Evolutionary conservation across 225 moss, liverwort and hornwort species (phyloP).

Genomic region (Polytrichum formosum): DNA sequence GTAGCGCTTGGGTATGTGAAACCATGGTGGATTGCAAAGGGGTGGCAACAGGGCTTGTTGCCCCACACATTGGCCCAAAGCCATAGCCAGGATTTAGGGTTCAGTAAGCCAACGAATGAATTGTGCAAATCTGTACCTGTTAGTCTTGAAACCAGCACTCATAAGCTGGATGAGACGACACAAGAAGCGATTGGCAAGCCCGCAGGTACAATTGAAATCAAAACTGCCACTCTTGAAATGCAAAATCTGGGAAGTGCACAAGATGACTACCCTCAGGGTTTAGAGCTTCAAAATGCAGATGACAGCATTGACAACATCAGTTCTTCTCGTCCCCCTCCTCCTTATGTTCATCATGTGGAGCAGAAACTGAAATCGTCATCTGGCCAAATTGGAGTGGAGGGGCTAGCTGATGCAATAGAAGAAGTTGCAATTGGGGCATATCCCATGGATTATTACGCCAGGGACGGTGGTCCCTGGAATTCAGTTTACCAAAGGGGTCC

Average conservation of each 20-base stretch:
- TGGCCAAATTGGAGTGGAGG: not conserved
- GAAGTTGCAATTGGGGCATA: constrained; percentile 64
- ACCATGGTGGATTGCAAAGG: constrained; percentile 81
- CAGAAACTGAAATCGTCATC: not conserved
- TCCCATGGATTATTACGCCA: constrained; percentile 93
- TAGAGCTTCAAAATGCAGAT: constrained; percentile 1
- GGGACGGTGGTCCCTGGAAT: constrained; percentile 94
- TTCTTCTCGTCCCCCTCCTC: too few relatives aligned
- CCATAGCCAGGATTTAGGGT: constrained; percentile 1
- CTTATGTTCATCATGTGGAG: not conserved
- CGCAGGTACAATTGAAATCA: not conserved
- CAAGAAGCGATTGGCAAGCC: not conserved
- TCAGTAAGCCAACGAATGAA: not conserved
- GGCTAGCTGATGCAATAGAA: constrained; percentile 15
- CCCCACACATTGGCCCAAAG: constrained; percentile 21
- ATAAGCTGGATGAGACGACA: not conserved
- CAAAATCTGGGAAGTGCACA: not conserved
- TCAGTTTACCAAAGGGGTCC: constrained; percentile 63
- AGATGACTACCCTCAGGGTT: not conserved
- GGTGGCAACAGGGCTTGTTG: constrained; percentile 25
- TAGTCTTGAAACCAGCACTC: not conserved
- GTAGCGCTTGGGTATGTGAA: constrained; percentile 88
- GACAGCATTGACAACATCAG: not conserved
- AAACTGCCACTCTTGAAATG: constrained; percentile 10
- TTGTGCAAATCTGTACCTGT: not conserved